phyloP scores from a whole-genome alignment of 768 basidiomycete genomes.

The Amanita jacksonii region DNA sequence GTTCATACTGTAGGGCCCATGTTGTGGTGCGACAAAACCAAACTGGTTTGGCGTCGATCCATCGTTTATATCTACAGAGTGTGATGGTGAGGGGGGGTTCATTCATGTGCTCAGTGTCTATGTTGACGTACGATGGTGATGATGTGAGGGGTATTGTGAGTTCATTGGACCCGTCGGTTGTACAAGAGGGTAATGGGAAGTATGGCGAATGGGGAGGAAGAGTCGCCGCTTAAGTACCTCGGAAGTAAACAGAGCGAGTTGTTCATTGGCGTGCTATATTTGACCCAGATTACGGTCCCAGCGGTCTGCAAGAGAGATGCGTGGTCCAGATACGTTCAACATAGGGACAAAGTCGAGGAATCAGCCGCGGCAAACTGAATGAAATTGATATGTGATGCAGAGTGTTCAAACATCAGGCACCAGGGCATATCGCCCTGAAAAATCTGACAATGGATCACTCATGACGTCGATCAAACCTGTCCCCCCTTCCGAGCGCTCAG shows the following conservation, averaged over 20 bases:
- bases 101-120: not conserved
- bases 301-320: slow-evolving; percentile 6
- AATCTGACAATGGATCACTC: not conserved
- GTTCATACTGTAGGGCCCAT: not conserved
- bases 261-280: slow-evolving; percentile 1
- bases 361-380: not conserved
- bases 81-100: not conserved
- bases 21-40: not conserved
- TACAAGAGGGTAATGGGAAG: too few relatives aligned
- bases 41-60: not conserved
- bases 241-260: not conserved
- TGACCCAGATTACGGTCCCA: slow-evolving; percentile 1
- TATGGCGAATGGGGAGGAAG: too few relatives aligned
- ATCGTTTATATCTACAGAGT: not conserved
- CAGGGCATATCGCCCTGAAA: slow-evolving; percentile 6
- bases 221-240: slow-evolving; percentile 1
- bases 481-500: slow-evolving; percentile 4
- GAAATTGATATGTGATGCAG: slow-evolving; percentile 1
- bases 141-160: not conserved
- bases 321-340: not conserved
- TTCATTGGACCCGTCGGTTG: not conserved
- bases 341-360: slow-evolving; percentile 7
- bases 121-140: too few relatives aligned
- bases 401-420: slow-evolving; percentile 1
- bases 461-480: slow-evolving; percentile 7